Conservation (phyloP, 2,329 filamentous ascomycete species). For the Xylaria sp. region DNA sequence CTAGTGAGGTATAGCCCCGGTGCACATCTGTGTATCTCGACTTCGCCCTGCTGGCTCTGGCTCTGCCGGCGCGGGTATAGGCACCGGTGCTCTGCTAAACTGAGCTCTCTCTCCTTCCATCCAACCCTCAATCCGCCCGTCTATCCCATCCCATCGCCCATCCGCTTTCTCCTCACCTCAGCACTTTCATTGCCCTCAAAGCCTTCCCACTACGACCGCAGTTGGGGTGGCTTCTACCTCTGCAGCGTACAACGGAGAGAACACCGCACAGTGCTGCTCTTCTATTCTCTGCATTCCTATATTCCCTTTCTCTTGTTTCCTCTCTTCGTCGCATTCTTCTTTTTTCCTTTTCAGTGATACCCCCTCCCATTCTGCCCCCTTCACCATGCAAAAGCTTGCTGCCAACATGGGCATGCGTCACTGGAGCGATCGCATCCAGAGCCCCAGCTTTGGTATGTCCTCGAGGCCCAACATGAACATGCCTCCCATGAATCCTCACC, state of each 20-base stretch:
- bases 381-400: constrained; percentile 69
- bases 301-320: constrained; percentile 31
- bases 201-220: constrained; percentile 34
- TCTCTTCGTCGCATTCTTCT: constrained; percentile 28
- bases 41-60: neutral
- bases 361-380: constrained; percentile 31
- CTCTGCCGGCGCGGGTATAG: neutral
- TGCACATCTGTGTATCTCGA: neutral
- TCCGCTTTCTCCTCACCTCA: constrained; percentile 34
- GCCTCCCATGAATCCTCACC: constrained; percentile 61
- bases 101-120: constrained; percentile 26
- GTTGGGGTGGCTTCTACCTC: constrained; percentile 35
- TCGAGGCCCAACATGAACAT: constrained; percentile 61
- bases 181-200: constrained; percentile 35
- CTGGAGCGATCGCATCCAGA: constrained; percentile 71
- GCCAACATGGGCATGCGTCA: constrained; percentile 76
- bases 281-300: constrained; percentile 37
- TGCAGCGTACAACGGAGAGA: constrained; percentile 33
- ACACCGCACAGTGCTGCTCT: constrained; percentile 34
- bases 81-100: constrained; percentile 2
- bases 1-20: no score
- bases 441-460: constrained; percentile 69
- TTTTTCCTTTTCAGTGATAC: constrained; percentile 34
- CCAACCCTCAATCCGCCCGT: constrained; percentile 30
- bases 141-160: constrained; percentile 32